Base-by-base conservation (phyloP, 2,329 filamentous ascomycete genomes). In the Cadophora sp. region DNA sequence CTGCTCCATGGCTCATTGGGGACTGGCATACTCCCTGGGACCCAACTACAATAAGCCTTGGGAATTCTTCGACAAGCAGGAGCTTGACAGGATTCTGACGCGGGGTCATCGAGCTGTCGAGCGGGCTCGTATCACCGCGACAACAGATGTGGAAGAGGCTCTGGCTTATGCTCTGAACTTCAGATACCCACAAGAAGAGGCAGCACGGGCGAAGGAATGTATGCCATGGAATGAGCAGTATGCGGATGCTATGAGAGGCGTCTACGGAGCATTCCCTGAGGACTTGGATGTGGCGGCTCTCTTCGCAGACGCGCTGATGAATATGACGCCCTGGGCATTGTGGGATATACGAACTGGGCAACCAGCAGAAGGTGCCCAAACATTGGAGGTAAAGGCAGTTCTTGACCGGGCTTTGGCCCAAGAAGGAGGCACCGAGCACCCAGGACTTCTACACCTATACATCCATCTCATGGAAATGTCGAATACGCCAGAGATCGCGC, bases 401-500 rank as follows among this genome's bases (percentile, higher is more conserved):
- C 81, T 92, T 1, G 89, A 92, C 37, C 79, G 77, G 3, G 88
- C 87, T 0, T 79, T 94, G 22, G 74, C 78, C 1, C 80, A 83
- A 2, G 77, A 82, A 1, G 82, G 81, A 19, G 85, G 82, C 0
- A 77, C 81, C 3, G 73, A 80, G 7, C 92, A 96, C 73, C 89
- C 92, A 0, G 92, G 91, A 0, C 78, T 94, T 0, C 81, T 93
- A 6, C 92, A 94, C 77, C 79, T 93, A 37, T 94, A 94, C 77
- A 91, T 93, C 48, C 91, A 93, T 73, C 84, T 92, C 3, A 91
- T 92, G 83, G 91, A 94, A 75, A 93, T 93, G 91, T 93, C 91
- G 0, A 80, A 82, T 0, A 83, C 81, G 0, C 91, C 91, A 0
- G 91, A 92, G 76, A 76, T 79, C 1, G 91, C 89, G 1, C 77